These are phyloP conservation scores for Penicillium sp. DNA, from an alignment of 2,329 filamentous ascomycete genomes.

Conservation along the genomic window DNA sequence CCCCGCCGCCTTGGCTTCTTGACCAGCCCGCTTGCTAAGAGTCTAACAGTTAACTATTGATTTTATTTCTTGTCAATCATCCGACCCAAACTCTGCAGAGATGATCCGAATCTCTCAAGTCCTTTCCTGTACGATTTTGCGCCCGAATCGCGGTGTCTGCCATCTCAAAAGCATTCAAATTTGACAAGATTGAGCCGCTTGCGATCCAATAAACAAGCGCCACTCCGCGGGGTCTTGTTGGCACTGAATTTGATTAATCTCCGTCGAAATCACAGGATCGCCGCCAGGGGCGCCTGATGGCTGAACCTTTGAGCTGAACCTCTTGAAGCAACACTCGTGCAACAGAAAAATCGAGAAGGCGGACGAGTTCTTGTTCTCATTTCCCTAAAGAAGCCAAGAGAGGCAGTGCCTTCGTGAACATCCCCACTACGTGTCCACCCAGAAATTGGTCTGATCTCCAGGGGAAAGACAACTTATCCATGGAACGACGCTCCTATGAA, in stretches of 20 bases:
- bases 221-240: slow-evolving; percentile 19
- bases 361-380: slow-evolving; percentile 10
- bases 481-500: neutral
- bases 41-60: slow-evolving; percentile 17
- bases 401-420: slow-evolving; percentile 19
- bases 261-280: slow-evolving; percentile 14
- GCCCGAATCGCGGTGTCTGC: neutral
- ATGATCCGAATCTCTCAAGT: neutral
- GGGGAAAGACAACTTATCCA: slow-evolving; percentile 9
- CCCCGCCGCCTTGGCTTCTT: slow-evolving; percentile 4
- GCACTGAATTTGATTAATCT: slow-evolving; percentile 10
- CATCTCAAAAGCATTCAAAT: neutral
- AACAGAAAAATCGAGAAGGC: slow-evolving; percentile 12
- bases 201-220: slow-evolving; percentile 11
- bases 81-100: slow-evolving; percentile 13
- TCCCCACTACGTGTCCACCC: slow-evolving; percentile 11
- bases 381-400: slow-evolving; percentile 21
- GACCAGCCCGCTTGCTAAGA: slow-evolving; percentile 11
- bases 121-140: neutral
- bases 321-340: slow-evolving; percentile 11
- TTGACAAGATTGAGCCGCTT: slow-evolving; percentile 1
- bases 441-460: slow-evolving; percentile 17
- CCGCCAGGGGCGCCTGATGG: slow-evolving; percentile 5
- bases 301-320: neutral
- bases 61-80: slow-evolving; percentile 12